A percentile compares a stretch with the other conserved stretches of the same genome.
phyloP scores from a whole-genome alignment of 176 grass and related monocot genomes.

The Hyparrhenia diplandra region DNA sequence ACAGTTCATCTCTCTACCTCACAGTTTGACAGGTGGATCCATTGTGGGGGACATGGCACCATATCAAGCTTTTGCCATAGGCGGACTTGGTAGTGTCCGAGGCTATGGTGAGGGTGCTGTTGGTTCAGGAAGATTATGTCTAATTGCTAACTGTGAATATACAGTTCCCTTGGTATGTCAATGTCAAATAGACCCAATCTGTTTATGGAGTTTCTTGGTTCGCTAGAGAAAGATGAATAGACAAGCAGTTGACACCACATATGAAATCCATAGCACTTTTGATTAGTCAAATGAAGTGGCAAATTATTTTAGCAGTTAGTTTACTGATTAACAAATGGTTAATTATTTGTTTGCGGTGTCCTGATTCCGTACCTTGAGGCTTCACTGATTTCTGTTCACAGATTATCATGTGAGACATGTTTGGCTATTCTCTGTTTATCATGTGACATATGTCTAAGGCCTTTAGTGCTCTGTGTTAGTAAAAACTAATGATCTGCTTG shows the following conservation, averaged over 20 bases:
- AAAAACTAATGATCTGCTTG: background rate
- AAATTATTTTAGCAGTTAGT: conserved; percentile 12
- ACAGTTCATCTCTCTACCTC: conserved; percentile 24
- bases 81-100: conserved; percentile 85
- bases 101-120: conserved; percentile 92
- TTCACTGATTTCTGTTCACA: background rate
- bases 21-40: conserved; percentile 88
- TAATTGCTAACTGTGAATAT: conserved; percentile 85
- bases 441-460: background rate
- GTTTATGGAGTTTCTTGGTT: background rate
- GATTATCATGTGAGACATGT: conserved; percentile 5
- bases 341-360: background rate
- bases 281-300: background rate
- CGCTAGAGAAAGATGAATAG: background rate
- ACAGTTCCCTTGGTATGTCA: conserved; percentile 81
- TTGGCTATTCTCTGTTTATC: background rate
- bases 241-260: conserved; percentile 6
- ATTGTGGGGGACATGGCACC: conserved; percentile 99
- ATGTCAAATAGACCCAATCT: conserved; percentile 23
- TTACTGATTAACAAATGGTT: conserved; percentile 8
- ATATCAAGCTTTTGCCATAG: conserved; percentile 95
- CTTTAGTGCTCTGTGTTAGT: background rate
- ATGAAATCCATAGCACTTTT: background rate
- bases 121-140: conserved; percentile 85
- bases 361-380: background rate